Conservation (phyloP, 345 rosid species). For the Erysimum cheiranthoides region DNA sequence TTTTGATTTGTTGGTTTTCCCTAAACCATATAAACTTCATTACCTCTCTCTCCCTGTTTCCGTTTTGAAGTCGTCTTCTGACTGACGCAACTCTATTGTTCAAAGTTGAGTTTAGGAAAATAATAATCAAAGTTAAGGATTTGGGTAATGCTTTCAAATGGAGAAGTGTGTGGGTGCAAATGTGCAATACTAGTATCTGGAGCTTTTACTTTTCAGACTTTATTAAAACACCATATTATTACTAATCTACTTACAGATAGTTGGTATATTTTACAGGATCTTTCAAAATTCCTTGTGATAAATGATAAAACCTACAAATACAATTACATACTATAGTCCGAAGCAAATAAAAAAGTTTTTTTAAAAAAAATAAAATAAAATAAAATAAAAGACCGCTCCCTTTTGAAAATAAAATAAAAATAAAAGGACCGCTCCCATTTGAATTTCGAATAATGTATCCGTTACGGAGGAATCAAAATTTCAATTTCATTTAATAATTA, state of each 20-base stretch:
- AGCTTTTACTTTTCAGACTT: too few species aligned
- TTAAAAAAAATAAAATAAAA: too few species aligned
- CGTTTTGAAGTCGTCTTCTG: slow-evolving; percentile 20
- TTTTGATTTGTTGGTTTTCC: not conserved
- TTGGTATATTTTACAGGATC: not conserved
- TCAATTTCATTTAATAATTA: slow-evolving; percentile 6
- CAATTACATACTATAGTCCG: not conserved
- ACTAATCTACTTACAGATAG: not conserved
- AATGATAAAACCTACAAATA: not conserved
- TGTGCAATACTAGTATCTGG: too few species aligned
- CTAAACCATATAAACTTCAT: slow-evolving; percentile 11
- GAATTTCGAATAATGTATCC: slow-evolving; percentile 39
- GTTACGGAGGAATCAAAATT: slow-evolving; percentile 28
- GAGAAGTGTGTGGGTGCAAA: not conserved
- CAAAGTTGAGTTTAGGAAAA: slow-evolving; percentile 39
- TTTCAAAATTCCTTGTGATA: not conserved
- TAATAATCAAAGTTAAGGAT: slow-evolving; percentile 23
- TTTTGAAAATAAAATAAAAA: slow-evolving; percentile 21
- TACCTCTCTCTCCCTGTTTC: not conserved
- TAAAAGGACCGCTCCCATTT: slow-evolving; percentile 32
- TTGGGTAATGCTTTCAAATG: not conserved
- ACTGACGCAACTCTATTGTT: slow-evolving; percentile 16
- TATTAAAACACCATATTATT: not conserved
- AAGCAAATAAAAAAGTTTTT: not conserved
- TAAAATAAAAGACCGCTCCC: slow-evolving; percentile 10